Evolutionary conservation across 345 rosid genomes (phyloP).

Genomic region (Eucalyptus cladocalyx): DNA sequence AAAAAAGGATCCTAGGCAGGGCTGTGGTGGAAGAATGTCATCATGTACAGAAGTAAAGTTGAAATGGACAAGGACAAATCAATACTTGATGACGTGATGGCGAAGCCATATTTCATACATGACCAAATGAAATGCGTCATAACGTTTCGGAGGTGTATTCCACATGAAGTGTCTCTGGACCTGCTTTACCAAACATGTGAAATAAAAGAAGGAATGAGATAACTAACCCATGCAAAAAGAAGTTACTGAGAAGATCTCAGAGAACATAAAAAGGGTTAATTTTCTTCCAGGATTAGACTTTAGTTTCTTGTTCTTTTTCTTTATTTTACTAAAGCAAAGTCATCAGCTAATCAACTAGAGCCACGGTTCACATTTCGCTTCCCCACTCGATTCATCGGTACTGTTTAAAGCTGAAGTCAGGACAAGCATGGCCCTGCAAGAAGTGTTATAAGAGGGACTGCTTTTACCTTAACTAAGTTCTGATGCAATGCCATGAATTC

Average conservation of each 20-base stretch:
- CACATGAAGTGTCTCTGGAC: slow-evolving; percentile 86
- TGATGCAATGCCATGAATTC: slow-evolving; percentile 49
- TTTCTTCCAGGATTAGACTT: neutral
- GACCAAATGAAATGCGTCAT: slow-evolving; percentile 82
- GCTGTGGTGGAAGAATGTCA: neutral
- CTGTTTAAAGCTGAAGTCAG: neutral
- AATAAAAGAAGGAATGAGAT: neutral
- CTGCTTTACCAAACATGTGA: slow-evolving; percentile 9
- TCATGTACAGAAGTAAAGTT: neutral
- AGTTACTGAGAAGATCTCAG: neutral
- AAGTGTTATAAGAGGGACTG: neutral
- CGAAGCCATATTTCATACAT: slow-evolving; percentile 90
- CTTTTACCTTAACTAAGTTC: slow-evolving; percentile 59
- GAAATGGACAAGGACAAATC: neutral
- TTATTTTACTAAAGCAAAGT: neutral
- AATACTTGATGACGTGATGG: slow-evolving; percentile 70
- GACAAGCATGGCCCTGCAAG: neutral
- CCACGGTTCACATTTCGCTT: neutral
- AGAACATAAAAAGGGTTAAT: neutral
- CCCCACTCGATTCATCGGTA: neutral
- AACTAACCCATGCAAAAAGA: neutral
- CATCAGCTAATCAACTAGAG: neutral
- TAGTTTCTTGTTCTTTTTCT: neutral
- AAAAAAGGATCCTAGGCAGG: neutral
- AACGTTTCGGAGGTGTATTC: slow-evolving; percentile 59